Conservation (phyloP, 164 flowering plant species). For the Magnolia sinica region DNA sequence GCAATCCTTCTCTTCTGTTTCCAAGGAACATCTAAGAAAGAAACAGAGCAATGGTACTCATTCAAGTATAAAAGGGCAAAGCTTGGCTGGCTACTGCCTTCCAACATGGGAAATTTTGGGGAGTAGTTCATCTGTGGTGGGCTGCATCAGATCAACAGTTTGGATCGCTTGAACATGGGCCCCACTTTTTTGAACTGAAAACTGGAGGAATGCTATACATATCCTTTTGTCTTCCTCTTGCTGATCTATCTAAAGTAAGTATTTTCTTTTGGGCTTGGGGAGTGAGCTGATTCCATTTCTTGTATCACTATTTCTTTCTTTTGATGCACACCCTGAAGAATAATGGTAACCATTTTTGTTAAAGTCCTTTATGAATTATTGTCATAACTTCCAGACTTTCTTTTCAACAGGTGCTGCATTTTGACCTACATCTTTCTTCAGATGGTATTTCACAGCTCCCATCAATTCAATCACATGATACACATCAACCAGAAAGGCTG, state of each 20-base stretch:
- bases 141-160: not conserved
- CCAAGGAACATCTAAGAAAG: too few relatives aligned
- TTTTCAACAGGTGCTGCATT: conserved; percentile 40
- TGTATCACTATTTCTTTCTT: not conserved
- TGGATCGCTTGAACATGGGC: not conserved
- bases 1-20: too few relatives aligned
- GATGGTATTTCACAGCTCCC: conserved; percentile 29
- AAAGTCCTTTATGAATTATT: not conserved
- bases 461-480: conserved; percentile 16
- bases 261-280: not conserved
- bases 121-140: not conserved
- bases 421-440: conserved; percentile 57
- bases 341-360: not conserved
- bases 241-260: not conserved
- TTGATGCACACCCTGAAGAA: not conserved
- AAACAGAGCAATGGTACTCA: too few relatives aligned
- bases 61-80: too few relatives aligned
- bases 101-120: not conserved
- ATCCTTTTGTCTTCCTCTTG: not conserved
- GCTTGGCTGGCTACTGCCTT: too few relatives aligned
- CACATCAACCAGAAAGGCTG: conserved; percentile 18
- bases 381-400: not conserved
- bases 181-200: too few relatives aligned
- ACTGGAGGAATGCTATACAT: not conserved
- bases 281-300: not conserved